A percentile compares a stretch with the other conserved stretches of the same genome.
Conservation (phyloP, 2,329 filamentous ascomycete species). For the Lojkania enalia region DNA sequence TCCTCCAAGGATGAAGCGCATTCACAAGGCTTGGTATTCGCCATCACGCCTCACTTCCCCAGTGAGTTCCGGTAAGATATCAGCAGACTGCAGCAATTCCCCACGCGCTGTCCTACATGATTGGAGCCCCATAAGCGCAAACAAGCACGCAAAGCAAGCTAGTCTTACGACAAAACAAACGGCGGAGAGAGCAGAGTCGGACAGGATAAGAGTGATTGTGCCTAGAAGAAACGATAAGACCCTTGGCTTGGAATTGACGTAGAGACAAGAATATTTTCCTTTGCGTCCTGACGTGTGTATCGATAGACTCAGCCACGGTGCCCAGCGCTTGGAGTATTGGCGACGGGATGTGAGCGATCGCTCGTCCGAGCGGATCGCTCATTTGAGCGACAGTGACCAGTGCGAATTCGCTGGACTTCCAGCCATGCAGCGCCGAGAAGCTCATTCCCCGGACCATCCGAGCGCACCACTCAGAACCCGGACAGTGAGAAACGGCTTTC, state of each 20-base stretch:
- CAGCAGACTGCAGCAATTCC: constrained; percentile 4
- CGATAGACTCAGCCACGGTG: constrained; percentile 31
- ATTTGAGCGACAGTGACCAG: not conserved
- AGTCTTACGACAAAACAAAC: not conserved
- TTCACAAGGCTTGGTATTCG: constrained; percentile 20
- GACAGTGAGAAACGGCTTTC: no score
- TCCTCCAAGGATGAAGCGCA: constrained; percentile 20
- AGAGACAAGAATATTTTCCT: constrained; percentile 1
- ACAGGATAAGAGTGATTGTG: not conserved
- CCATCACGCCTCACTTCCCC: constrained; percentile 23
- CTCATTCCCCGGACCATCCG: constrained; percentile 3
- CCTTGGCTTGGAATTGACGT: constrained; percentile 29
- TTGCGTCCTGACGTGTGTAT: constrained; percentile 26
- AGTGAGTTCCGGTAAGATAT: constrained; percentile 9
- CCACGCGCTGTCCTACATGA: constrained; percentile 3
- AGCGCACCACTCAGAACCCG: no score
- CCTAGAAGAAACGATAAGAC: constrained; percentile 25
- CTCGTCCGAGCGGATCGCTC: not conserved
- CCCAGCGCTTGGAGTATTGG: constrained; percentile 29
- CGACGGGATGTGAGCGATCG: not conserved
- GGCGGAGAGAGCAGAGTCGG: not conserved
- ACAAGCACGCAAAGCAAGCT: not conserved
- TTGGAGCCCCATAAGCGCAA: not conserved
- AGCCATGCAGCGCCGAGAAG: constrained; percentile 11
- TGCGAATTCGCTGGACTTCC: not conserved